Evolutionary conservation across 1,284 basidiomycete species (phyloP), one percentile per base, ranked within the genome.

Genomic region (Boletus calvinii): DNA sequence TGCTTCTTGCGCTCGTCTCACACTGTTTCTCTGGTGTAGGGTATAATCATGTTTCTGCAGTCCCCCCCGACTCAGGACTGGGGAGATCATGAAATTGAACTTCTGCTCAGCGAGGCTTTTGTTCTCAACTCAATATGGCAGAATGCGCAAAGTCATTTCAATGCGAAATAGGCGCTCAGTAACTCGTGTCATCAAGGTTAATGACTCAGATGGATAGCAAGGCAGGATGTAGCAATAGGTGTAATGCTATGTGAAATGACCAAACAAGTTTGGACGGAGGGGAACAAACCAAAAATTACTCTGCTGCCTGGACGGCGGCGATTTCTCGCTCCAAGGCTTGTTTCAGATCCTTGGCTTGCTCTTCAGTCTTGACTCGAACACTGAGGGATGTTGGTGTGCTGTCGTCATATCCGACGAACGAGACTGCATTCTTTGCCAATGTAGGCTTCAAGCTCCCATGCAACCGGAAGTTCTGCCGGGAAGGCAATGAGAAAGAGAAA

Each of bases 41-140:
- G 93, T 46, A 97, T 98, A 70, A 99, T 99, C 71, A 98, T 99
- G 90, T 99, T 98, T 74, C 78, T 99, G 3, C 96, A 99, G 72
- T 92, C 92, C 4, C 79, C 98, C 5, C 96, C 97, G 9, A 99
- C 96, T 2, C 92, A 96, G 64, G 81, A 83, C 47, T 99, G 97
- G 96, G 85, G 84, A 6, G 96, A 99, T 70, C 88, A 94, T 64
- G 94, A 99, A 67, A 89, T 98, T 41, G 94, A 98, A 68, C 82
- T 98, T 72, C 81, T 99, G 15, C 81, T 99, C 40, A 93, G 91
- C 63, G 93, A 98, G 71, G 96, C 97, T 8, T 99, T 97, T 65
- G 92, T 98, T 48, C 84, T 95, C 61, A 94, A 90, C 65, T 92
- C 87, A 20, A 89, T 92, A 63, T 96, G 93, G 93, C 90, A 94